Evolutionary conservation across 768 basidiomycete genomes (phyloP), one percentile per base, ranked within the genome.

Genomic region (Lactifluus pinguis): DNA sequence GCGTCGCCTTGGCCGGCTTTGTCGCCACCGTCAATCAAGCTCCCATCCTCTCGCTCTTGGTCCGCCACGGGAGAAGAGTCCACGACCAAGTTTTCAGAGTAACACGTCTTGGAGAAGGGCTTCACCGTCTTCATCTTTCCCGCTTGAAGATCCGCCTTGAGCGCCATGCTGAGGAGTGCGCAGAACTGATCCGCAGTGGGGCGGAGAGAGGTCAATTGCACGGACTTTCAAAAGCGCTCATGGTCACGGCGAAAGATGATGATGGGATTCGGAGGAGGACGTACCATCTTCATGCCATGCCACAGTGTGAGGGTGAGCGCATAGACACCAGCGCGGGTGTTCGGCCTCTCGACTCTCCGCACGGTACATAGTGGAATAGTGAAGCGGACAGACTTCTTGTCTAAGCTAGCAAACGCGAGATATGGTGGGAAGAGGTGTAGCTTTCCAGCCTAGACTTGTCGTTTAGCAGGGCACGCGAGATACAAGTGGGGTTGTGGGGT

Each of bases 181-280:
- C 95, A 97, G 77, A 98, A 99, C 36, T 87, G 80, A 67, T 97
- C 94, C 17, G 95, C 95, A 0, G 92, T 93, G 15, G 94, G 93
- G 30, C 94, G 81, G 29, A 98, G 80, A 1, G 93, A 92, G 0
- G 95, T 98, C 55, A 99, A 76, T 75, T 98, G 97, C 1, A 98
- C 83, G 64, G 95, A 83, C 89, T 90, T 58, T n/a, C 52, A 17
- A 44, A 25, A 21, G 42, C 34, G 39, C 25, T 25, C 57, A 30
- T n/a, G 45, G 55, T 53, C 30, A 50, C 52, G 51, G 29, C 25
- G 6, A 36, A 52, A 52, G 29, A 36, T 30, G 59, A 21, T 38
- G 32, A 25, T 25, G 25, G 21, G 32, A 6, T 19, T 49, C 5
- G 34, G 52, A 17, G 57, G 19, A 65, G 45, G 42, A 77, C 85